Evolutionary conservation across 169 alveolate species (phyloP), one percentile per base, ranked within the genome.

Genomic region (Blepharisma undulans): DNA sequence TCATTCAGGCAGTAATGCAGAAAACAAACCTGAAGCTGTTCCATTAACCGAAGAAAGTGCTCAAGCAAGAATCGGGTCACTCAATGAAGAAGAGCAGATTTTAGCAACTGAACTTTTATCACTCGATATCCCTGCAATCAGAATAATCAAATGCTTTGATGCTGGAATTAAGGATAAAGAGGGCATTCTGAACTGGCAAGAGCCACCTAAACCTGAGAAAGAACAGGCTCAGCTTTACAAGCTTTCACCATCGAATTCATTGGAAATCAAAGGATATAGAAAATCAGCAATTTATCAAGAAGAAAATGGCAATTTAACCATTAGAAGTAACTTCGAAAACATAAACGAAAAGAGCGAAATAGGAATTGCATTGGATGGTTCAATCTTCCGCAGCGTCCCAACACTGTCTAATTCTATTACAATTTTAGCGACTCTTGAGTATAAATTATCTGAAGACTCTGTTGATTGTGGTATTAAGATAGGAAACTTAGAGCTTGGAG

Each of bases 261-360:
- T n/a, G n/a, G n/a, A n/a, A n/a, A n/a, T n/a, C n/a, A n/a, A n/a
- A n/a, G n/a, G n/a, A n/a, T n/a, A n/a, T n/a, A n/a, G n/a, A n/a
- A 21, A 32, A 21, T 19, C 90, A 21, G 82, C 16, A n/a, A 84
- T 61, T 61, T 84, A 84, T 34, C 90, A 84, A 60, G 60, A 84
- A 18, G 12, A n/a, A 14, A 34, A 21, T 12, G 19, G 61, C 33
- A 82, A 84, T 59, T 61, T 84, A 14, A 34, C 60, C 14, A 84
- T 84, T 12, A 25, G 12, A 16, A 76, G 25, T 32, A 14, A n/a
- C 12, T 21, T 25, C 12, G 33, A 12, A 12, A 29, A 76, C 84
- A 18, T 12, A 12, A 76, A 18, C 12, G 34, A 25, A 18, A 76
- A 76, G 25, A 76, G 25, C 18, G 84, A 76, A 76, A 76, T 76